Conservation (phyloP, 2,329 filamentous ascomycete species). For the Penicillium sp. region DNA sequence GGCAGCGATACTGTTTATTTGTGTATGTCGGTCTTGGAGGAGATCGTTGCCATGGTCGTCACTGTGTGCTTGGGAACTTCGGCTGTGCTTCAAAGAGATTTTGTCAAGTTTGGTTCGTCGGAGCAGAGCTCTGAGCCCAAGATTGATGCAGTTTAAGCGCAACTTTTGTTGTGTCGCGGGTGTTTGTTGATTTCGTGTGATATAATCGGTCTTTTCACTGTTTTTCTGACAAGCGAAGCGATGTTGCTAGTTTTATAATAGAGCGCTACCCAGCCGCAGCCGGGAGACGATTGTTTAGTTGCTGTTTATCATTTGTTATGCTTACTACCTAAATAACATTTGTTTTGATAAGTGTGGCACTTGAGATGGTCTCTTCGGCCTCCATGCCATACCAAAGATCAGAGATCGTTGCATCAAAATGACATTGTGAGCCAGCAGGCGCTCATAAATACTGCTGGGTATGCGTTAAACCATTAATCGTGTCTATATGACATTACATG, state of each 20-base stretch:
- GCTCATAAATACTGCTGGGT: background rate
- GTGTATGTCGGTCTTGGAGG: constrained; percentile 33
- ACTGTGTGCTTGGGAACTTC: constrained; percentile 21
- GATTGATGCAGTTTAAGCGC: background rate
- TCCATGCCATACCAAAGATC: too few relatives aligned
- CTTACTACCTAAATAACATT: too few relatives aligned
- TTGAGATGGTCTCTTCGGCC: too few relatives aligned
- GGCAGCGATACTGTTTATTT: constrained; percentile 30
- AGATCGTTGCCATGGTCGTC: constrained; percentile 29
- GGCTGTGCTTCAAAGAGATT: constrained; percentile 11
- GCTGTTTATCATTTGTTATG: too few relatives aligned
- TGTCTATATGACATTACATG: constrained; percentile 5
- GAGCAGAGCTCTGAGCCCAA: background rate
- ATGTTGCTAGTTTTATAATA: too few relatives aligned
- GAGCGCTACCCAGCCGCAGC: too few relatives aligned
- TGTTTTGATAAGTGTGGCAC: too few relatives aligned
- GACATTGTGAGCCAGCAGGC: background rate
- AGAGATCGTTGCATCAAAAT: background rate
- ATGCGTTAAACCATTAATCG: background rate
- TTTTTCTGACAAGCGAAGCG: too few relatives aligned
- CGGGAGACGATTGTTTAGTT: too few relatives aligned
- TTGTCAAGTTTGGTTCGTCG: background rate
- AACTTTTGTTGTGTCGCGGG: too few relatives aligned
- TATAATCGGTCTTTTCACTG: background rate
- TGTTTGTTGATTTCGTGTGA: background rate